Conservation (phyloP, 2,329 filamentous ascomycete genomes). For the Myotisia sp. region DNA sequence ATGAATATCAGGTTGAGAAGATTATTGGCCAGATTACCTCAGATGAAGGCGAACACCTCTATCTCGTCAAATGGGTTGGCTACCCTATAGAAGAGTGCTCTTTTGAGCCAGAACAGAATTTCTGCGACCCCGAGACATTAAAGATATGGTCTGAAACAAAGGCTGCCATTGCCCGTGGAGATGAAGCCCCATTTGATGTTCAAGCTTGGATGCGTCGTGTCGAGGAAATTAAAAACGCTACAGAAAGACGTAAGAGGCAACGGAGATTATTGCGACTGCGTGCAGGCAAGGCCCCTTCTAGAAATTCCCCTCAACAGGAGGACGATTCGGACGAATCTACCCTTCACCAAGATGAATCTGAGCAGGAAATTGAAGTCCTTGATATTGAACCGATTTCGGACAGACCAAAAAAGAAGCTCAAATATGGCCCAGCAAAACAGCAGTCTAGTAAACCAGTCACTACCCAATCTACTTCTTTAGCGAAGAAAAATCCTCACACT, state of each 20-base stretch:
- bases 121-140: slow-evolving; percentile 27
- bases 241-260: slow-evolving; percentile 16
- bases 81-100: slow-evolving; percentile 45
- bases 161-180: slow-evolving; percentile 19
- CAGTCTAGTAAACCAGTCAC: too few species aligned
- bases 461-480: too few species aligned
- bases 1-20: slow-evolving; percentile 41
- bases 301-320: too few species aligned
- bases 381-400: too few species aligned
- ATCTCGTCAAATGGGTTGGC: slow-evolving; percentile 50
- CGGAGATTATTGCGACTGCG: slow-evolving; percentile 19
- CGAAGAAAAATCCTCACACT: too few species aligned
- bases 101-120: slow-evolving; percentile 37
- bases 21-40: slow-evolving; percentile 35
- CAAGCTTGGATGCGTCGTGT: slow-evolving; percentile 18
- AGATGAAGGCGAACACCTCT: slow-evolving; percentile 28
- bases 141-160: slow-evolving; percentile 28
- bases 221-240: slow-evolving; percentile 13
- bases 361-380: too few species aligned
- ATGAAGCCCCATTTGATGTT: slow-evolving; percentile 21
- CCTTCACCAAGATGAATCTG: too few species aligned
- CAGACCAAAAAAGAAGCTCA: too few species aligned
- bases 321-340: too few species aligned
- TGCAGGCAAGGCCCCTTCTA: too few species aligned
- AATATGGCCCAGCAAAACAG: too few species aligned